Conservation (phyloP, 306 rosid species). For the Styphnolobium japonicum region DNA sequence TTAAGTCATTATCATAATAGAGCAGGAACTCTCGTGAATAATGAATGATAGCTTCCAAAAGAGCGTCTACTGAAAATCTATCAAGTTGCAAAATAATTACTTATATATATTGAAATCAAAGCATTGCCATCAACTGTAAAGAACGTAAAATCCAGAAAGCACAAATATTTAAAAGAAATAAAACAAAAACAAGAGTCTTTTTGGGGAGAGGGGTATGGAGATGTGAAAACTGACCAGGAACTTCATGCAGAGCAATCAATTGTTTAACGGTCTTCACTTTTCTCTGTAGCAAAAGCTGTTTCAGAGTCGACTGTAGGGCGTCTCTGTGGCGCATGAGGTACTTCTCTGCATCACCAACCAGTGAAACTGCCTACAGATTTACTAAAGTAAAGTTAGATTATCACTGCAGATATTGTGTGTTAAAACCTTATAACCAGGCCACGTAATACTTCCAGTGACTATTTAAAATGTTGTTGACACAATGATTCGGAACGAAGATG, state of each 20-base stretch:
- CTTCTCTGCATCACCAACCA: constrained; percentile 79
- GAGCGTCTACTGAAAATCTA: background rate
- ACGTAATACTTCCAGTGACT: background rate
- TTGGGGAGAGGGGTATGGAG: background rate
- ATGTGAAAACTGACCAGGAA: constrained; percentile 53
- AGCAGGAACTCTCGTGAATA: background rate
- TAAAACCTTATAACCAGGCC: background rate
- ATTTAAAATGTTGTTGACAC: background rate
- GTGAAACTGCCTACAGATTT: constrained; percentile 48
- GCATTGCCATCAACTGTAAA: background rate
- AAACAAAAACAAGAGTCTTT: background rate
- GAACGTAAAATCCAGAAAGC: background rate
- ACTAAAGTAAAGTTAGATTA: background rate
- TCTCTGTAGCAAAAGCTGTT: constrained; percentile 48
- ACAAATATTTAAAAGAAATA: background rate
- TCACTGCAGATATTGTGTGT: background rate
- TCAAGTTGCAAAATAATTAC: background rate
- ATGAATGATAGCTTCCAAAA: background rate
- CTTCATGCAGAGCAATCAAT: constrained; percentile 48
- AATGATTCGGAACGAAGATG: background rate
- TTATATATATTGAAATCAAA: background rate
- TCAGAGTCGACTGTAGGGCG: constrained; percentile 49
- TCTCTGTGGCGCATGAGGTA: constrained; percentile 56
- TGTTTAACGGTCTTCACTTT: constrained; percentile 58
- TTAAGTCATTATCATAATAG: background rate